These are phyloP conservation scores for Fusarium secorum DNA, from an alignment of 2,329 filamentous ascomycete genomes.

Conservation along the genomic window DNA sequence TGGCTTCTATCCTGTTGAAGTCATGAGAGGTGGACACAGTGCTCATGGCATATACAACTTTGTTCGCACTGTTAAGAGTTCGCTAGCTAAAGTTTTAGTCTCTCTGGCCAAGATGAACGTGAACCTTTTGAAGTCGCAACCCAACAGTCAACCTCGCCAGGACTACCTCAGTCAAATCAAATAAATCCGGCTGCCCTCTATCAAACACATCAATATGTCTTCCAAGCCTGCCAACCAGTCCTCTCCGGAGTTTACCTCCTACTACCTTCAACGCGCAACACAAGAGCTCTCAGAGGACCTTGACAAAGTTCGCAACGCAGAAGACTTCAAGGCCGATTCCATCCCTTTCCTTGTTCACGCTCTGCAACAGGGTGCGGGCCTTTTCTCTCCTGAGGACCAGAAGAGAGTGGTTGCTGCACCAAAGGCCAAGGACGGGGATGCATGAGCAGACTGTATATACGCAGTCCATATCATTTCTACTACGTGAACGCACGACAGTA, in stretches of 20 bases:
- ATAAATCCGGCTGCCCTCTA: neutral
- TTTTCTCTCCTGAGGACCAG: slow-evolving; percentile 61
- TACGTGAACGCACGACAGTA: neutral
- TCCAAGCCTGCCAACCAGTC: slow-evolving; percentile 22
- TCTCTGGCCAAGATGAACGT: neutral
- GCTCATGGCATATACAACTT: fast-evolving
- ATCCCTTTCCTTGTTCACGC: slow-evolving; percentile 72
- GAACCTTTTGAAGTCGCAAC: neutral
- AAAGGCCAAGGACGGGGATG: slow-evolving; percentile 23
- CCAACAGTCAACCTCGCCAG: neutral
- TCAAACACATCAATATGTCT: slow-evolving; percentile 15
- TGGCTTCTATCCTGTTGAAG: neutral
- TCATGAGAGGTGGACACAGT: neutral
- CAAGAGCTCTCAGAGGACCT: slow-evolving; percentile 78
- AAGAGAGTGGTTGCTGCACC: slow-evolving; percentile 36
- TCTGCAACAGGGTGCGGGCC: slow-evolving; percentile 70
- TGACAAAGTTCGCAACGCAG: slow-evolving; percentile 71
- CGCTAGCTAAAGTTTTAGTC: slow-evolving; percentile 1
- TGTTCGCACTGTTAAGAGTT: neutral
- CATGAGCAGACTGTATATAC: slow-evolving; percentile 1
- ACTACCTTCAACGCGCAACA: slow-evolving; percentile 74
- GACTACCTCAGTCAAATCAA: neutral
- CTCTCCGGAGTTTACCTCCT: slow-evolving; percentile 63
- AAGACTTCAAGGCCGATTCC: slow-evolving; percentile 73
- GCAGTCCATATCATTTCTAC: neutral